Evolutionary conservation across 2,329 filamentous ascomycete genomes (phyloP).

Genomic region (Ophiostoma montium): DNA sequence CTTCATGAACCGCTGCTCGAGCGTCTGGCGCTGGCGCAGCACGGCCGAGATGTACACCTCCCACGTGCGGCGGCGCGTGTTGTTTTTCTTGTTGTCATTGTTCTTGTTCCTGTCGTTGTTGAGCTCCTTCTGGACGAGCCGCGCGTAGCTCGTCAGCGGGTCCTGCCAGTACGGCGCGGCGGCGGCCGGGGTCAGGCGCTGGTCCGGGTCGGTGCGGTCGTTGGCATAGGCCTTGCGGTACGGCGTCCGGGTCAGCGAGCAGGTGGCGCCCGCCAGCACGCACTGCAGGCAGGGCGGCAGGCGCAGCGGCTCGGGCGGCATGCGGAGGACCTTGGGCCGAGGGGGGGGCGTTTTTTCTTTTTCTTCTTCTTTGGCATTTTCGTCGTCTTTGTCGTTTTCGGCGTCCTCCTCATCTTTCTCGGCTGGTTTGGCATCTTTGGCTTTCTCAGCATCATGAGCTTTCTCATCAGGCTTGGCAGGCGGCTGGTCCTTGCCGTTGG

Average conservation of each 20-base stretch:
- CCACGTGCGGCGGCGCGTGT: no score
- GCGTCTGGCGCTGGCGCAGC: constrained; percentile 7
- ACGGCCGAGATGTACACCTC: background rate
- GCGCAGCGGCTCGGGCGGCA: constrained; percentile 6
- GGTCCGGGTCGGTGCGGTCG: constrained; percentile 1
- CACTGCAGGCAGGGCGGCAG: constrained; percentile 14
- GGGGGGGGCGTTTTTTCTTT: no score
- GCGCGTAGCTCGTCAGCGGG: background rate
- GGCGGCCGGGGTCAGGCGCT: background rate
- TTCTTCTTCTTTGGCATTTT: background rate
- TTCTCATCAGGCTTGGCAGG: no score
- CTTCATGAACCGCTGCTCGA: constrained; percentile 4
- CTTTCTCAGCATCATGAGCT: no score
- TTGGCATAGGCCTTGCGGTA: constrained; percentile 6
- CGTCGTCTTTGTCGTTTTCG: background rate
- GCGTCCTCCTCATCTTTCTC: no score
- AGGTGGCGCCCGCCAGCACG: constrained; percentile 6
- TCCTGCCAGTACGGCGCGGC: background rate
- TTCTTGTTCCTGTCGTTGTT: no score
- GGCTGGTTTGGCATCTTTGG: no score
- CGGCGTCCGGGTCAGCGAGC: constrained; percentile 11
- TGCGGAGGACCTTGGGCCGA: background rate
- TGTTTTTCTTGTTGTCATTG: no score
- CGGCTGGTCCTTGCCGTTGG: no score
- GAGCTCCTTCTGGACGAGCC: background rate